phyloP scores from a whole-genome alignment of 179 eudicot species.

The Corrigiola litoralis region DNA sequence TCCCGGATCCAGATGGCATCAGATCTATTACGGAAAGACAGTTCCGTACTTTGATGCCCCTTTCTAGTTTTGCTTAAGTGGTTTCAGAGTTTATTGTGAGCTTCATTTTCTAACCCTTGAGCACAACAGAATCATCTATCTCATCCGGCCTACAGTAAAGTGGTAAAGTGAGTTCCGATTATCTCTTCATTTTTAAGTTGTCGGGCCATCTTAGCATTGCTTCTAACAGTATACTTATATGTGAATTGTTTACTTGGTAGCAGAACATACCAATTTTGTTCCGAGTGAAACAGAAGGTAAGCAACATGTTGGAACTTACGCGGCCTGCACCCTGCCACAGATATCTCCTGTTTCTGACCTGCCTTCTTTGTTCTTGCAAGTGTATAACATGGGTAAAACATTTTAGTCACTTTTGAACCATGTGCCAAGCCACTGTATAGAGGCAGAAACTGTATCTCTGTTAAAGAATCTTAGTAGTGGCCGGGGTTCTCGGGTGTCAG shows the following conservation, averaged over 20 bases:
- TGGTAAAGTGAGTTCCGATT: not conserved
- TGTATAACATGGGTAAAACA: not conserved
- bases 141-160: not conserved
- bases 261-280: not conserved
- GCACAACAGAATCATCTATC: not conserved
- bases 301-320: not conserved
- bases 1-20: constrained; percentile 54
- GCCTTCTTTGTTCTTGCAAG: not conserved
- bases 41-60: constrained; percentile 53
- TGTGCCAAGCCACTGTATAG: too few species aligned
- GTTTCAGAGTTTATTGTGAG: not conserved
- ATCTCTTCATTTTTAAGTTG: too few species aligned
- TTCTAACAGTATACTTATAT: not conserved
- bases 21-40: constrained; percentile 61
- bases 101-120: not conserved
- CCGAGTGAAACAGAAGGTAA: not conserved
- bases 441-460: not conserved
- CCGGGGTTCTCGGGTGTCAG: too few species aligned
- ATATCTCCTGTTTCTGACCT: not conserved
- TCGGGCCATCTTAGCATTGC: not conserved
- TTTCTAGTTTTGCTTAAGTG: constrained; percentile 17
- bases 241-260: not conserved
- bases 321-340: not conserved
- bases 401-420: not conserved
- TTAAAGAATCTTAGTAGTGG: too few species aligned